Percentiles rank a stretch among this genome's conserved stretches.
Conservation (phyloP, 2,329 filamentous ascomycete genomes). For the Aulographum hederae region DNA sequence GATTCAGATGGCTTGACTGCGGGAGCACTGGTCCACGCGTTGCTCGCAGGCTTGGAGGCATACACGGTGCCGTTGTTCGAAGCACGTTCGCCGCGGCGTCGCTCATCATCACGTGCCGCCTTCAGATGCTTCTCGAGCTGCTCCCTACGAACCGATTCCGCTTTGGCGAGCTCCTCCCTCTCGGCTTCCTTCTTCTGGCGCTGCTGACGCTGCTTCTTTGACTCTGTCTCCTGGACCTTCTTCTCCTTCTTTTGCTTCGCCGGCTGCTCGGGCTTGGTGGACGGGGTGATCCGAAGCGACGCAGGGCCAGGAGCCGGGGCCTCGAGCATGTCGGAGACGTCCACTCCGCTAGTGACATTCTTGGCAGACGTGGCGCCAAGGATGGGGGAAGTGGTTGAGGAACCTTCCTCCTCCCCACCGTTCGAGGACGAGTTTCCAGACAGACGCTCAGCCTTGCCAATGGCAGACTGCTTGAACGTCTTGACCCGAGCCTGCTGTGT, state of each 20-base stretch:
- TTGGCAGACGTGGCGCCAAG: constrained; percentile 20
- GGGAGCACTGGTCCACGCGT: constrained; percentile 10
- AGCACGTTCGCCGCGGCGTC: constrained; percentile 49
- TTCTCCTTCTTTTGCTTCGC: constrained; percentile 20
- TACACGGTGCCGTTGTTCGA: constrained; percentile 34
- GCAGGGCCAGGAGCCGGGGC: constrained; percentile 47
- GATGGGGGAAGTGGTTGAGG: constrained; percentile 48
- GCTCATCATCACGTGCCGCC: constrained; percentile 62
- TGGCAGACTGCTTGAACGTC: constrained; percentile 44
- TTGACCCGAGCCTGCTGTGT: constrained; percentile 28
- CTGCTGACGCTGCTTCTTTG: constrained; percentile 94
- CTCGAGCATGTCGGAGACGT: constrained; percentile 87
- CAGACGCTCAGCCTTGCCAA: constrained; percentile 12
- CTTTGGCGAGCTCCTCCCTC: constrained; percentile 60
- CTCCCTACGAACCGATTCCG: constrained; percentile 60
- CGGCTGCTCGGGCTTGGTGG: constrained; percentile 30
- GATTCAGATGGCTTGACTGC: constrained; percentile 9
- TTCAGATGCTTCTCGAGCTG: constrained; percentile 69
- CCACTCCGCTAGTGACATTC: constrained; percentile 38
- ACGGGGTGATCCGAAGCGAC: constrained; percentile 61
- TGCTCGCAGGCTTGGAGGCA: constrained; percentile 19
- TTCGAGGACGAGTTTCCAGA: constrained; percentile 49
- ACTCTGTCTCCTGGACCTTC: constrained; percentile 47
- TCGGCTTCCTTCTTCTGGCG: constrained; percentile 59
- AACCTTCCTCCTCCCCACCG: constrained; percentile 62